Conservation (phyloP, 441 rosid species). For the Croton laevigatus region DNA sequence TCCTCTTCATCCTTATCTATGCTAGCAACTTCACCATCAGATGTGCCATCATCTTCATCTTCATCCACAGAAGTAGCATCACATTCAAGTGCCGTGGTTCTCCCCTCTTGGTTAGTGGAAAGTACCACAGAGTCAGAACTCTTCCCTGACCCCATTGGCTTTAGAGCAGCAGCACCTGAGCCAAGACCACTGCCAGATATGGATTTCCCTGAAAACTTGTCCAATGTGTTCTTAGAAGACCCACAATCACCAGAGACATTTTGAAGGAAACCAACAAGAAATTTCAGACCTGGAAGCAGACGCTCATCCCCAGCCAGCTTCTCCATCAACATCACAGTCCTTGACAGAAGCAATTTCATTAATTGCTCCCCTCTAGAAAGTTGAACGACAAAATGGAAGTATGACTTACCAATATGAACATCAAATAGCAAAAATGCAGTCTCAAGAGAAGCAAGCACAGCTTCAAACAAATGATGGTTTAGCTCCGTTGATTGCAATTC, state of each 20-base stretch:
- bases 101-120: conserved; percentile 78
- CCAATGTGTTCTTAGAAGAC: conserved; percentile 47
- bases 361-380: conserved; percentile 73
- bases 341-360: conserved; percentile 68
- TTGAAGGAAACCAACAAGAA: conserved; percentile 87
- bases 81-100: conserved; percentile 75
- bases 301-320: conserved; percentile 72
- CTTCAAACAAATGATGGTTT: conserved; percentile 83
- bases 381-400: conserved; percentile 81
- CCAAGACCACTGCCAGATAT: conserved; percentile 41
- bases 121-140: conserved; percentile 73
- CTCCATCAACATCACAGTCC: conserved; percentile 70
- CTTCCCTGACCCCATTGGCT: conserved; percentile 68
- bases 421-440: conserved; percentile 85
- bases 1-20: conserved; percentile 99
- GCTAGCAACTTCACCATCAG: conserved; percentile 99
- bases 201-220: conserved; percentile 53
- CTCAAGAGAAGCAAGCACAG: conserved; percentile 77
- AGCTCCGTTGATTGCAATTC: conserved; percentile 52
- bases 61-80: conserved; percentile 99
- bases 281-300: conserved; percentile 83
- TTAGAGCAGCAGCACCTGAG: conserved; percentile 53
- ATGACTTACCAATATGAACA: conserved; percentile 73
- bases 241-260: conserved; percentile 71
- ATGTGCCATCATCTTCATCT: conserved; percentile 99